phyloP scores from a whole-genome alignment of 495 filamentous ascomycete genomes.

The Aspergillus hancockii region DNA sequence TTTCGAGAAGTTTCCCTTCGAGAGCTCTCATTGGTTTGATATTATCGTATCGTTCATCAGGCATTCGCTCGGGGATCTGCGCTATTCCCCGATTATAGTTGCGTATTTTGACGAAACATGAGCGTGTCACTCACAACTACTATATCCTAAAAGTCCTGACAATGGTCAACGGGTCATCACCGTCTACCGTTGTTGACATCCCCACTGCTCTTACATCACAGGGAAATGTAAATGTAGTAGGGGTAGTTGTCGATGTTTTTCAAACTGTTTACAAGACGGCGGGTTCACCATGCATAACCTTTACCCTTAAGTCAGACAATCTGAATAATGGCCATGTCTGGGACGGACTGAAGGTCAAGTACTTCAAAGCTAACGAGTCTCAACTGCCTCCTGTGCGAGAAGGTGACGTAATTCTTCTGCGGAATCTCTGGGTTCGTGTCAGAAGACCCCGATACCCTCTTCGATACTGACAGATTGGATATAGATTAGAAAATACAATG shows the following conservation, averaged over 20 bases:
- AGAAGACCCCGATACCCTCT: neutral
- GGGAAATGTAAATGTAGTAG: conserved; percentile 44
- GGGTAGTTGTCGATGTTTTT: conserved; percentile 49
- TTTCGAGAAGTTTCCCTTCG: no score
- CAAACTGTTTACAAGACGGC: conserved; percentile 25
- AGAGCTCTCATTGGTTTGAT: neutral
- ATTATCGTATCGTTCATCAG: neutral
- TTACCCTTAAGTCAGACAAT: conserved; percentile 49
- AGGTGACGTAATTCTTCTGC: conserved; percentile 51
- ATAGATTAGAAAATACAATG: conserved; percentile 30
- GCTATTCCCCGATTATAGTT: neutral
- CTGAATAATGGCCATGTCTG: conserved; percentile 31
- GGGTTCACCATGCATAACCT: conserved; percentile 43
- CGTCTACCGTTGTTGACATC: conserved; percentile 28
- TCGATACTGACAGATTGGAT: neutral
- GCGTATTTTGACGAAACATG: neutral
- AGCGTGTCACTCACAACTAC: neutral
- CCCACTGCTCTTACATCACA: conserved; percentile 31
- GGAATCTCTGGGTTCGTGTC: conserved; percentile 39
- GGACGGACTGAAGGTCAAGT: conserved; percentile 51
- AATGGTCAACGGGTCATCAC: neutral
- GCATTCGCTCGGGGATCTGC: neutral
- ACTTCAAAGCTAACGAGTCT: conserved; percentile 43
- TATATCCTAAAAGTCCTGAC: neutral
- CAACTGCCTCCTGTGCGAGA: conserved; percentile 39